phyloP scores from a whole-genome alignment of 331 rosid genomes.

The Erythrophleum ivorense region DNA sequence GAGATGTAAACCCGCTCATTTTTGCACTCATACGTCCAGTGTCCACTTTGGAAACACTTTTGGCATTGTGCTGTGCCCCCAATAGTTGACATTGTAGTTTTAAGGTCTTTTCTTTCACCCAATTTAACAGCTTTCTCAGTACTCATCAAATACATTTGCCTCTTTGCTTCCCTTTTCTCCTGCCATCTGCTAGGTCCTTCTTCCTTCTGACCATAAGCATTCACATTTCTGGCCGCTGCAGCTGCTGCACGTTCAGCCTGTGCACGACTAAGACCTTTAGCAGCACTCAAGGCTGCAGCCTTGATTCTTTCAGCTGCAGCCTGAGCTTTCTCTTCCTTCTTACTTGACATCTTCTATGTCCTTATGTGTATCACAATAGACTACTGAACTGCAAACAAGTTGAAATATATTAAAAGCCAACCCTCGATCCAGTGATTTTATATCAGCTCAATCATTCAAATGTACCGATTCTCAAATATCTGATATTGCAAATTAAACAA shows the following conservation, averaged over 20 bases:
- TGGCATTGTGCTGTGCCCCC: conserved; percentile 84
- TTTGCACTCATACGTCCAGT: conserved; percentile 98
- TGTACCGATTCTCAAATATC: background rate
- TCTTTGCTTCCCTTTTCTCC: conserved; percentile 98
- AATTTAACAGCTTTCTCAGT: conserved; percentile 93
- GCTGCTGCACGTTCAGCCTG: conserved; percentile 98
- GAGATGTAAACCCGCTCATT: conserved; percentile 93
- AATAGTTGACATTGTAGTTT: conserved; percentile 53
- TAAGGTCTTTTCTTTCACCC: conserved; percentile 90
- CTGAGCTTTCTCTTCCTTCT: conserved; percentile 96
- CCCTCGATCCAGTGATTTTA: conserved; percentile 12
- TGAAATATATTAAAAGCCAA: background rate
- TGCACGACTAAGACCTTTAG: conserved; percentile 97
- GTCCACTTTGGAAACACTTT: conserved; percentile 86
- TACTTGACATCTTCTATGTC: conserved; percentile 72
- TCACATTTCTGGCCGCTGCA: conserved; percentile 94
- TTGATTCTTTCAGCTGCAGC: conserved; percentile 96
- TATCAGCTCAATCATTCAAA: conserved; percentile 12
- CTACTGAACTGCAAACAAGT: background rate
- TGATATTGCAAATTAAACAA: background rate
- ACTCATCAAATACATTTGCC: conserved; percentile 99
- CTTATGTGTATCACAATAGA: conserved; percentile 21
- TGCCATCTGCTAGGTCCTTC: conserved; percentile 99
- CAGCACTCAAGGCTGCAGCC: conserved; percentile 93
- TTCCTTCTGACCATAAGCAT: conserved; percentile 99